Evolutionary conservation across 2,329 filamentous ascomycete species (phyloP), one percentile per base, ranked within the genome.

Genomic region (Neonectria hederae): DNA sequence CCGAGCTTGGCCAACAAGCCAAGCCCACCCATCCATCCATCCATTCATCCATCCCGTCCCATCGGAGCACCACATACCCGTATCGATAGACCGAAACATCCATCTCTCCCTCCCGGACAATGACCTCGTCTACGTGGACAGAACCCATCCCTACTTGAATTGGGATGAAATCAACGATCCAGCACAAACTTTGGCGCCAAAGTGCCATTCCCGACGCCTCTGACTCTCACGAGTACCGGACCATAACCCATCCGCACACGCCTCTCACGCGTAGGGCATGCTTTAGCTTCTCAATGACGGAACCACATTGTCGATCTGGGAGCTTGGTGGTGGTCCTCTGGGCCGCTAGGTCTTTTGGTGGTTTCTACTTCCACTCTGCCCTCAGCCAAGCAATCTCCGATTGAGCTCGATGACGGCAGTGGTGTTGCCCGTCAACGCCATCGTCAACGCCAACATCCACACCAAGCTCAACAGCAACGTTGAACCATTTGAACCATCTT

Each of bases 261-360:
- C 45, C 24, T 51, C 19, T 19, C 24, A 13, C 38, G 10, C 32
- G 17, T 49, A 42, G 21, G 26, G 48, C 48, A 51, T 7, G 13
- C 14, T 49, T 11, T 30, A 51, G 19, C 48, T 10, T 19, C 54
- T 54, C 51, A 59, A 63, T 59, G 61, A 63, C 61, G 43, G 42
- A 54, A 6, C 10, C 24, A 30, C 21, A 30, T 11, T 38, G 55
- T 52, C 61, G 61, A 63, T 59, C 51, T n/a, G 11, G 14, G 35
- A n/a, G 32, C 32, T 32, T 43, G 51, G 51, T 48, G 40, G 45
- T 46, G 38, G 21, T 26, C 45, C 30, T 42, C 54, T 55, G 19
- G 5, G 7, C 22, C 48, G 48, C 54, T 58, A 38, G 21, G 21
- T 32, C 14, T 6, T n/a, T 49, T 30, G 26, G 5, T 13, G 19